Percentiles rank a stretch among this genome's conserved stretches.
Conservation (phyloP, 1,139 yeast genomes). For the Diutina ranongensis region DNA sequence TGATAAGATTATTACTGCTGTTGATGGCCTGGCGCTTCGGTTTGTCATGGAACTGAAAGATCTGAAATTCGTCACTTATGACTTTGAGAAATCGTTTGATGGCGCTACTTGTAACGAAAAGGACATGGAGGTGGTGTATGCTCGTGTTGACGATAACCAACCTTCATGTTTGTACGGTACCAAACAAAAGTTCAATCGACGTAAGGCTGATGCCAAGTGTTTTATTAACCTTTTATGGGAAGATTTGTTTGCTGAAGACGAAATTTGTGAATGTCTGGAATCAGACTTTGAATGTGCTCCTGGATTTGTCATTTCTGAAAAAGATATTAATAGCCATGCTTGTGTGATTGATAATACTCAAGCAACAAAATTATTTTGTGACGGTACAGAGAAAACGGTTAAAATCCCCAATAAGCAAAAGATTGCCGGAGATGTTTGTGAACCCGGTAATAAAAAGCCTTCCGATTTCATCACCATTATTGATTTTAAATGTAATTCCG, state of each 20-base stretch:
- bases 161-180: constrained; percentile 70
- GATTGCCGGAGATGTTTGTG: constrained; percentile 41
- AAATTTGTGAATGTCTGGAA: constrained; percentile 54
- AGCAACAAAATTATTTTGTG: constrained; percentile 19
- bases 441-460: constrained; percentile 9
- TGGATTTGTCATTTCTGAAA: constrained; percentile 35
- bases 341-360: constrained; percentile 43
- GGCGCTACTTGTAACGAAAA: constrained; percentile 36
- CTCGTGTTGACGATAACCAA: constrained; percentile 36
- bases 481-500: constrained; percentile 16
- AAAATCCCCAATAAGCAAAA: constrained; percentile 26
- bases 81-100: constrained; percentile 48
- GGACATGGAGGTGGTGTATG: constrained; percentile 65
- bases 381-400: constrained; percentile 14
- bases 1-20: constrained; percentile 37
- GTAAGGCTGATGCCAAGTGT: constrained; percentile 62
- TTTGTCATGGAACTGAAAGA: constrained; percentile 20
- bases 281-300: constrained; percentile 65
- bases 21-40: constrained; percentile 63
- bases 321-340: constrained; percentile 19
- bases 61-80: constrained; percentile 30
- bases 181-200: constrained; percentile 51
- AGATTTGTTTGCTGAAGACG: constrained; percentile 45
- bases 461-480: constrained; percentile 9
- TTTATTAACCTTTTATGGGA: constrained; percentile 49